These are phyloP conservation scores for Collybia sordida DNA, from an alignment of 768 basidiomycete species.

Conservation along the genomic window DNA sequence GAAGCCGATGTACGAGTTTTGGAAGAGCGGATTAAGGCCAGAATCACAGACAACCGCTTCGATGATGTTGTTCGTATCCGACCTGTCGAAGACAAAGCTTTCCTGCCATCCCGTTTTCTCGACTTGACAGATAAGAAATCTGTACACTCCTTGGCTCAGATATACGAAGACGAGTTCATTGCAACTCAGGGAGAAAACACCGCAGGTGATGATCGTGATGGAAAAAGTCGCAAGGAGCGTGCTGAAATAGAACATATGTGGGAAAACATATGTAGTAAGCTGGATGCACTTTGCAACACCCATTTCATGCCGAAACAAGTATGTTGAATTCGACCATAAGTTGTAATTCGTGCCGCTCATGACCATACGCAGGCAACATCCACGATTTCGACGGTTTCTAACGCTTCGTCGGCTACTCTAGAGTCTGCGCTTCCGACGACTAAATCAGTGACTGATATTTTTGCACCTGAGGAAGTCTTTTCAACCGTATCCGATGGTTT, in stretches of 20 bases:
- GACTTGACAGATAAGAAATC: constrained; percentile 91
- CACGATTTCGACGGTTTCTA: constrained; percentile 78
- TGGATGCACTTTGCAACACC: constrained; percentile 93
- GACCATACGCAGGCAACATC: constrained; percentile 71
- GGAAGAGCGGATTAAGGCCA: constrained; percentile 88
- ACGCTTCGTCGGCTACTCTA: constrained; percentile 76
- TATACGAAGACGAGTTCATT: constrained; percentile 92
- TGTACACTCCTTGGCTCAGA: constrained; percentile 86
- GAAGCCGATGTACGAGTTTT: constrained; percentile 80
- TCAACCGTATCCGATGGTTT: constrained; percentile 54
- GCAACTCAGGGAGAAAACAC: constrained; percentile 59
- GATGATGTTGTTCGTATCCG: constrained; percentile 91
- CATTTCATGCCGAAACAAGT: constrained; percentile 96
- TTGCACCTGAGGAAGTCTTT: constrained; percentile 94
- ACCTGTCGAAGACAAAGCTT: constrained; percentile 78
- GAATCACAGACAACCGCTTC: constrained; percentile 82
- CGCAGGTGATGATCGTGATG: constrained; percentile 76
- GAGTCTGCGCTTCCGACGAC: constrained; percentile 91
- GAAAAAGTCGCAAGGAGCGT: constrained; percentile 86
- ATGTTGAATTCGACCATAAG: constrained; percentile 21
- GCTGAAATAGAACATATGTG: constrained; percentile 81
- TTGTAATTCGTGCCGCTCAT: background rate
- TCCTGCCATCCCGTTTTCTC: constrained; percentile 85
- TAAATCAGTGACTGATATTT: constrained; percentile 70
- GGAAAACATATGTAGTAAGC: constrained; percentile 82